phyloP scores from a whole-genome alignment of 2,329 filamentous ascomycete species.

The Cytospora schulzeri region DNA sequence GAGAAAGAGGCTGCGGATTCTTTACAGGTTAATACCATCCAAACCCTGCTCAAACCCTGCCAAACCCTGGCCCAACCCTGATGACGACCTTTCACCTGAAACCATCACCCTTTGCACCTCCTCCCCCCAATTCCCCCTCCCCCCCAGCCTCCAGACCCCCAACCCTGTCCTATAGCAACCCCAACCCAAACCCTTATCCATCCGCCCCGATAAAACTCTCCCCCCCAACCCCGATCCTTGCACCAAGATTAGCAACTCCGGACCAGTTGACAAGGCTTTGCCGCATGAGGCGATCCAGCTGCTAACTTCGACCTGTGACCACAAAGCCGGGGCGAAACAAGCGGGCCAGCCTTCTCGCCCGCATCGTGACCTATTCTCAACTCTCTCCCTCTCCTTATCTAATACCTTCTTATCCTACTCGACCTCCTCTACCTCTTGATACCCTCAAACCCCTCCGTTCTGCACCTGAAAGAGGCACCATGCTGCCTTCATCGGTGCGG shows the following conservation, averaged over 20 bases:
- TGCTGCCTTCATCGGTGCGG: constrained; percentile 60
- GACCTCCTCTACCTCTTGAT: background rate
- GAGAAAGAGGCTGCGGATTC: background rate
- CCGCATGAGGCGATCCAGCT: constrained; percentile 25
- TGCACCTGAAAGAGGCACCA: constrained; percentile 38
- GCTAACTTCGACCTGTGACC: constrained; percentile 21
- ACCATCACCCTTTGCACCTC: too few relatives aligned
- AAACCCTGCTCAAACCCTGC: too few relatives aligned
- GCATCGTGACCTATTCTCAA: constrained; percentile 11
- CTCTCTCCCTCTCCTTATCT: background rate
- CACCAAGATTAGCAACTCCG: background rate
- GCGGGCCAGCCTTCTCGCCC: constrained; percentile 20
- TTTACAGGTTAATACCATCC: too few relatives aligned
- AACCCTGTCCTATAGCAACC: background rate
- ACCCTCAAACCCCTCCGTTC: background rate
- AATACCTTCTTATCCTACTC: background rate
- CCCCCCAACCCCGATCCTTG: background rate
- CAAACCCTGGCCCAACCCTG: too few relatives aligned
- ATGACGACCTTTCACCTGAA: too few relatives aligned
- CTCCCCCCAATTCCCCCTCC: too few relatives aligned
- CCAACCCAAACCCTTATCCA: background rate
- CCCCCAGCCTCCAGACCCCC: background rate
- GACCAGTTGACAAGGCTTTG: constrained; percentile 29
- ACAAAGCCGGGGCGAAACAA: constrained; percentile 19
- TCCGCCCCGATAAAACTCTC: background rate